Conservation (phyloP, 345 rosid genomes). For the Citrus unshiu region DNA sequence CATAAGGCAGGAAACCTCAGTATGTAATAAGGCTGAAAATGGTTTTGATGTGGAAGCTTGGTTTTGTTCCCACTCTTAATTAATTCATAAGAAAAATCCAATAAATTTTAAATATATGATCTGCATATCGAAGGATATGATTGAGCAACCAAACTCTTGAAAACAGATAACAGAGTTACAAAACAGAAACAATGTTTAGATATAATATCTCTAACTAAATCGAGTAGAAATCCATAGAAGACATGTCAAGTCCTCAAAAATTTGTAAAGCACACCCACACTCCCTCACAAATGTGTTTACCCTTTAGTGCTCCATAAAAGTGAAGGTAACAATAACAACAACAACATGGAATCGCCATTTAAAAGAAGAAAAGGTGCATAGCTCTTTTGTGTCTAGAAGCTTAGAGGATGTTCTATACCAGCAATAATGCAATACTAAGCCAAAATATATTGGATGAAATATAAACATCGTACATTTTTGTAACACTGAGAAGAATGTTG, state of each 20-base stretch:
- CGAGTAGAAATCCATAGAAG: not conserved
- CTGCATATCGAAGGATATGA: not conserved
- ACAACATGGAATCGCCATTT: not conserved
- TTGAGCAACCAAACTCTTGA: not conserved
- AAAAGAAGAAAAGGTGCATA: not conserved
- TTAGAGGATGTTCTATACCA: not conserved
- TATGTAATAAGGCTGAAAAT: not conserved
- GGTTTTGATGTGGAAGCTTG: not conserved
- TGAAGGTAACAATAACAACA: not conserved
- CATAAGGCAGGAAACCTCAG: slow-evolving; percentile 18
- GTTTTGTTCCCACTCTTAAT: not conserved
- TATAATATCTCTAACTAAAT: not conserved
- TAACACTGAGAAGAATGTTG: not conserved
- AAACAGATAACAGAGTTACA: not conserved
- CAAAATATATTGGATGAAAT: not conserved
- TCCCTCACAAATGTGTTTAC: not conserved
- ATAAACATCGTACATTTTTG: not conserved
- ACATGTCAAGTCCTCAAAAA: not conserved
- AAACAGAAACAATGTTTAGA: not conserved
- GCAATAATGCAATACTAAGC: not conserved
- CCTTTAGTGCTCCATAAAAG: not conserved
- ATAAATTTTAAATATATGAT: not conserved
- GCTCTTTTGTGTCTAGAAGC: not conserved
- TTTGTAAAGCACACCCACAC: not conserved
- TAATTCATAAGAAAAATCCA: not conserved